phyloP scores from a whole-genome alignment of 345 rosid species.

The Populus deltoides region DNA sequence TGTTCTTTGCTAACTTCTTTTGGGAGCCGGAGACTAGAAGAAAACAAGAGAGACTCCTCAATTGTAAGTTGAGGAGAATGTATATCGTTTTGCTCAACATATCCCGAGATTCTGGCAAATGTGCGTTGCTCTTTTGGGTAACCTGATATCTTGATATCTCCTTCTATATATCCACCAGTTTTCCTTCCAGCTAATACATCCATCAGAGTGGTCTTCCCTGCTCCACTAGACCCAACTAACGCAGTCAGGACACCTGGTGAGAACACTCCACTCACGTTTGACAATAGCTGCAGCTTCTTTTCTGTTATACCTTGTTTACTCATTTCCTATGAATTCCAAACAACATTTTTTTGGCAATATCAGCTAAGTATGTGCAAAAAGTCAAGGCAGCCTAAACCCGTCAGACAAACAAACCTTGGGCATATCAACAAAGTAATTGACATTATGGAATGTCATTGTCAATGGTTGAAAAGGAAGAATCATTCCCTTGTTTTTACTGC shows the following conservation, averaged over 20 bases:
- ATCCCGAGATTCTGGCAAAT: constrained; percentile 89
- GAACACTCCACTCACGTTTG: constrained; percentile 85
- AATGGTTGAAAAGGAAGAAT: constrained; percentile 90
- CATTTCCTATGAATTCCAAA: constrained; percentile 58
- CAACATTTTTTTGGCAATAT: neutral
- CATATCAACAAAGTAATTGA: constrained; percentile 90
- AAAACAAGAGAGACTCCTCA: constrained; percentile 88
- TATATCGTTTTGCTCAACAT: constrained; percentile 95
- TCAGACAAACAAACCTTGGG: constrained; percentile 52
- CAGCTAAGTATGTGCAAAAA: neutral
- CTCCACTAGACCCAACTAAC: constrained; percentile 95
- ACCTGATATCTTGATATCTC: constrained; percentile 80
- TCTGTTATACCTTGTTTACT: constrained; percentile 66
- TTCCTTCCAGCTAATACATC: constrained; percentile 96
- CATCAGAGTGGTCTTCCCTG: constrained; percentile 95
- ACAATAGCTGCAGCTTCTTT: constrained; percentile 62
- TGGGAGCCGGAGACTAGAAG: constrained; percentile 77
- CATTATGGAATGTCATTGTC: constrained; percentile 85
- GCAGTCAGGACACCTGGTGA: constrained; percentile 93
- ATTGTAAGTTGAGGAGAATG: constrained; percentile 97
- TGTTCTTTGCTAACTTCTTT: constrained; percentile 65
- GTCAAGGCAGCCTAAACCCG: neutral
- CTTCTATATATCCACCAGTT: constrained; percentile 90
- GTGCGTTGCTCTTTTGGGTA: constrained; percentile 72
- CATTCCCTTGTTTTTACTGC: constrained; percentile 68